These are phyloP conservation scores for Miscanthus sacchariflorus DNA, from an alignment of 202 grass and related monocot genomes.

Conservation along the genomic window DNA sequence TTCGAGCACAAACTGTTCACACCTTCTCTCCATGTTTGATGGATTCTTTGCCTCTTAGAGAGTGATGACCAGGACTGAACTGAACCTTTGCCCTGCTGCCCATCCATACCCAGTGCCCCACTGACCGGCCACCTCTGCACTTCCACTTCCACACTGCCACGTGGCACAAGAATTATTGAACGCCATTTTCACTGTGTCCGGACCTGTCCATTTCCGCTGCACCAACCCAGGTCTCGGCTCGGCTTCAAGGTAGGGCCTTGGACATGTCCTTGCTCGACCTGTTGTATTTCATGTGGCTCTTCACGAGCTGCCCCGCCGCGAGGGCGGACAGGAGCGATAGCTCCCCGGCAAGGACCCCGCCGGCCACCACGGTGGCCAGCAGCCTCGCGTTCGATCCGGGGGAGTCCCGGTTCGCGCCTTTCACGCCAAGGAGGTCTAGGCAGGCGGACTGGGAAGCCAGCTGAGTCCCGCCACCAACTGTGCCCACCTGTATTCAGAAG, in stretches of 20 bases:
- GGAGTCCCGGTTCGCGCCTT: conserved; percentile 71
- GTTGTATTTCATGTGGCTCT: conserved; percentile 97
- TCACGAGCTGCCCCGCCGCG: conserved; percentile 84
- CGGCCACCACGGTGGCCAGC: conserved; percentile 79
- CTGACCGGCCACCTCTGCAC: background rate
- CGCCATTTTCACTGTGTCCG: background rate
- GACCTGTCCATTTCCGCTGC: background rate
- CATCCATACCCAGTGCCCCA: background rate
- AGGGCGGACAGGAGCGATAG: conserved; percentile 89
- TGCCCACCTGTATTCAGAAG: conserved; percentile 80
- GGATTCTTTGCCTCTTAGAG: background rate
- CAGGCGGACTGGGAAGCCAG: conserved; percentile 86
- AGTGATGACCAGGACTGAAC: background rate
- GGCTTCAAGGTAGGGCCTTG: conserved; percentile 54
- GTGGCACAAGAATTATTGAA: conserved; percentile 31
- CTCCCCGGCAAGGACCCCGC: conserved; percentile 91
- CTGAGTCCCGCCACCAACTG: conserved; percentile 94
- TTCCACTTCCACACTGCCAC: background rate
- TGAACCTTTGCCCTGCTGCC: background rate
- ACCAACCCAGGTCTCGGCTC: background rate
- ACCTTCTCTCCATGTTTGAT: background rate
- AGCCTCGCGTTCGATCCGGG: conserved; percentile 80
- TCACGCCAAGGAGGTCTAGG: conserved; percentile 88
- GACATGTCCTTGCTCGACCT: conserved; percentile 77
- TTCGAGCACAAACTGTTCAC: conserved; percentile 6